Conservation (phyloP, 495 filamentous ascomycete genomes). For the Diplogelasinospora grovesii region DNA sequence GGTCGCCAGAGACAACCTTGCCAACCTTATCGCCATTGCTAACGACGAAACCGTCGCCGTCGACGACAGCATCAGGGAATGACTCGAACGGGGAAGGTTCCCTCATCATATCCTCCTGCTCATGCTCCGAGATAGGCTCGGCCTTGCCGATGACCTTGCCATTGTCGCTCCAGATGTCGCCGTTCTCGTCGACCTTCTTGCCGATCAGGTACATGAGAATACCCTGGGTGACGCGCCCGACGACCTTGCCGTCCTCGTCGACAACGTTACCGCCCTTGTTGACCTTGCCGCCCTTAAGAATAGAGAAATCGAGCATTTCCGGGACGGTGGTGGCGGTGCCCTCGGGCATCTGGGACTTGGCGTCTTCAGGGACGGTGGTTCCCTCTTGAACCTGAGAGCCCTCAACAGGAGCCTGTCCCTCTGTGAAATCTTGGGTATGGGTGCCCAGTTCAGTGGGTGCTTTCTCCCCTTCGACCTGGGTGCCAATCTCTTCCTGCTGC, state of each 20-base stretch:
- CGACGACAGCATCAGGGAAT: constrained; percentile 62
- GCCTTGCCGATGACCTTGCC: constrained; percentile 68
- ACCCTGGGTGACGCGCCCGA: constrained; percentile 64
- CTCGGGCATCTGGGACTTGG: constrained; percentile 1
- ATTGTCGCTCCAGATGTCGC: constrained; percentile 66
- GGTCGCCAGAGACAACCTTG: constrained; percentile 66
- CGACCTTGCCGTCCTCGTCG: constrained; percentile 59
- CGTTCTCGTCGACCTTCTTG: constrained; percentile 62
- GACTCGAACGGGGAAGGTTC: constrained; percentile 69
- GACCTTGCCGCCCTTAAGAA: constrained; percentile 58
- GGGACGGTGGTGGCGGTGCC: constrained; percentile 10
- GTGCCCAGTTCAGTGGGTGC: too few species aligned
- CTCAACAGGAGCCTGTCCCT: background rate
- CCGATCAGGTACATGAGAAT: constrained; percentile 60
- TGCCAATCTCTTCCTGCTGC: too few species aligned
- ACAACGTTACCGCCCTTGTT: constrained; percentile 80
- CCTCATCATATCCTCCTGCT: constrained; percentile 55
- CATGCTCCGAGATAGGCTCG: constrained; percentile 64
- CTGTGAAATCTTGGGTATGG: too few species aligned
- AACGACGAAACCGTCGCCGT: constrained; percentile 62
- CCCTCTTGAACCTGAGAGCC: background rate
- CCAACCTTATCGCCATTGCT: constrained; percentile 67
- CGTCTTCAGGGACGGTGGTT: background rate
- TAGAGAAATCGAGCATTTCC: constrained; percentile 50
- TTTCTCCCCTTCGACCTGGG: too few species aligned